These are phyloP conservation scores for Phialemoniopsis sp. DNA, from an alignment of 2,329 filamentous ascomycete genomes.

Conservation along the genomic window DNA sequence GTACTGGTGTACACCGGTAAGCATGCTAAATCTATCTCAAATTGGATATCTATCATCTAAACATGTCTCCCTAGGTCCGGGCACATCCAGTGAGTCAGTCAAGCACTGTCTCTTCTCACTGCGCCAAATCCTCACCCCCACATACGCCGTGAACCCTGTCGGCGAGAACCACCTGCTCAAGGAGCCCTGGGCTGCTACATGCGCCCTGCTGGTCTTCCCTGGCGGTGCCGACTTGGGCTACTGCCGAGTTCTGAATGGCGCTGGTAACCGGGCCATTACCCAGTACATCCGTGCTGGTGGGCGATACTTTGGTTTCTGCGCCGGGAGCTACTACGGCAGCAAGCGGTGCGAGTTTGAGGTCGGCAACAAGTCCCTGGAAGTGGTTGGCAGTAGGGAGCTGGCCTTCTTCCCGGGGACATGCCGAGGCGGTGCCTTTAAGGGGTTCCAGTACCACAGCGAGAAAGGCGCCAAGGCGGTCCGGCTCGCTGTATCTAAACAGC, in stretches of 20 bases:
- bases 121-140: constrained; percentile 77
- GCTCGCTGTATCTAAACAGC: constrained; percentile 36
- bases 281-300: constrained; percentile 86
- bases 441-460: constrained; percentile 89
- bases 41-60: constrained; percentile 13
- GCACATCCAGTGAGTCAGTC: constrained; percentile 83
- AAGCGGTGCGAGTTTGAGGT: constrained; percentile 87
- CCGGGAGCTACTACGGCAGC: constrained; percentile 88
- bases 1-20: constrained; percentile 89
- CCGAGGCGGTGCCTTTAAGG: constrained; percentile 80
- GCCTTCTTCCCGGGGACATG: constrained; percentile 85
- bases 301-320: constrained; percentile 85
- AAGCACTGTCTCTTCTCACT: constrained; percentile 85
- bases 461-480: constrained; percentile 71
- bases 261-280: constrained; percentile 78
- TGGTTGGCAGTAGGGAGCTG: constrained; percentile 80
- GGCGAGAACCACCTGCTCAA: constrained; percentile 75
- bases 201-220: constrained; percentile 85
- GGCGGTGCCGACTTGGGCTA: constrained; percentile 94
- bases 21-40: too few relatives aligned
- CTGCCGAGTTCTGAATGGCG: constrained; percentile 80
- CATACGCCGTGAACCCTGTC: constrained; percentile 89
- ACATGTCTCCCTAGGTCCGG: constrained; percentile 72
- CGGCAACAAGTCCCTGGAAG: constrained; percentile 74
- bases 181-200: constrained; percentile 86